Evolutionary conservation across 2,329 filamentous ascomycete species (phyloP).

Genomic region (Phyllosticta citriasiana): DNA sequence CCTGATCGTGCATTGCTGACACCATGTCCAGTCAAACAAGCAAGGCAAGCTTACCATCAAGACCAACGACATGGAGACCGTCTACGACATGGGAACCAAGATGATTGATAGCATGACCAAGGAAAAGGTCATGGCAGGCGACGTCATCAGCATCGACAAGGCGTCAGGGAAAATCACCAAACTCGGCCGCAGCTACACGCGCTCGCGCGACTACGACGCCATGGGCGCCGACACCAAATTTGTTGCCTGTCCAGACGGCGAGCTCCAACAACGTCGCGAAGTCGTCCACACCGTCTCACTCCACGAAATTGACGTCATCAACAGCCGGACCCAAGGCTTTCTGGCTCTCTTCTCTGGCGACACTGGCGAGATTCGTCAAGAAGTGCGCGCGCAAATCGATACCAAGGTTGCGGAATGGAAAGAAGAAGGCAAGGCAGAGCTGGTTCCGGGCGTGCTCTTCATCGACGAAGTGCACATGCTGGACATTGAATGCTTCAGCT

Average conservation of each 20-base stretch:
- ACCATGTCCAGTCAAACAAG: slow-evolving; percentile 61
- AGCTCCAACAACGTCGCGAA: slow-evolving; percentile 94
- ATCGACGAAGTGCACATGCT: slow-evolving; percentile 99
- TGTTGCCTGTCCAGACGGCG: slow-evolving; percentile 91
- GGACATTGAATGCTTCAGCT: slow-evolving; percentile 97
- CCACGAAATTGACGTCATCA: slow-evolving; percentile 99
- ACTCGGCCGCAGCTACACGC: slow-evolving; percentile 85
- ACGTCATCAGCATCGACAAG: slow-evolving; percentile 98
- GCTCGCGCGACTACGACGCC: slow-evolving; percentile 94
- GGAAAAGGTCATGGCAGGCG: slow-evolving; percentile 96
- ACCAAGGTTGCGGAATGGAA: slow-evolving; percentile 99
- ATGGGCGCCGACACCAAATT: slow-evolving; percentile 99
- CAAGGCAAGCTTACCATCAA: slow-evolving; percentile 99
- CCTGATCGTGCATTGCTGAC: neutral
- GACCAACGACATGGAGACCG: slow-evolving; percentile 98
- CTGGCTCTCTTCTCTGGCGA: slow-evolving; percentile 94
- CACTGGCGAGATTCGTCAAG: slow-evolving; percentile 93
- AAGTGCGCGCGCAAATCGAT: slow-evolving; percentile 98
- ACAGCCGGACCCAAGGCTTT: slow-evolving; percentile 97
- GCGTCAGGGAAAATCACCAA: slow-evolving; percentile 97
- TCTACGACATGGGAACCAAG: slow-evolving; percentile 98
- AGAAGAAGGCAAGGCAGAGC: slow-evolving; percentile 97
- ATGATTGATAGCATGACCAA: slow-evolving; percentile 99
- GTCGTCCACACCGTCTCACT: slow-evolving; percentile 93
- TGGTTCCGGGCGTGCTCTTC: slow-evolving; percentile 93